A percentile compares a stretch with the other conserved stretches of the same genome.
Evolutionary conservation across 257 asterid genomes (phyloP).

Genomic region (Gentiana dahurica): DNA sequence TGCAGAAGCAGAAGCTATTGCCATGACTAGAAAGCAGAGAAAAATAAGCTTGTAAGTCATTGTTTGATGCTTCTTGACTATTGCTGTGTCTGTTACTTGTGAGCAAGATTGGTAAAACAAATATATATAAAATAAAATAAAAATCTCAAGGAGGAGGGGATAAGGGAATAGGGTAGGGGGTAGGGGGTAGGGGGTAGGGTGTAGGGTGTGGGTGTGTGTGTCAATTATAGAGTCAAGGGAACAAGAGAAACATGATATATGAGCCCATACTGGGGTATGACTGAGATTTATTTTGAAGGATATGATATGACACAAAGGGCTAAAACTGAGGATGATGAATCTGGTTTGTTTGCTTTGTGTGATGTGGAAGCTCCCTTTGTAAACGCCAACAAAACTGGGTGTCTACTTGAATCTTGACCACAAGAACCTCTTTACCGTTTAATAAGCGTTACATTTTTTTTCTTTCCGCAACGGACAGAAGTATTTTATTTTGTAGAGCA

Average conservation of each 20-base stretch:
- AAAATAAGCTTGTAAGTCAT: conserved; percentile 7
- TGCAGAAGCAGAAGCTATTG: conserved; percentile 5
- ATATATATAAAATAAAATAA: conserved; percentile 7
- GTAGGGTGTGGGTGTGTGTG: background rate
- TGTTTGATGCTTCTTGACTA: background rate
- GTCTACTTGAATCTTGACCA: too few species aligned
- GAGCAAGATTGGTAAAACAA: conserved; percentile 3
- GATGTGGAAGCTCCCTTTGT: too few species aligned
- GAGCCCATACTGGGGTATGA: conserved; percentile 5
- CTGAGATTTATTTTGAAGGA: too few species aligned
- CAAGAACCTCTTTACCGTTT: too few species aligned
- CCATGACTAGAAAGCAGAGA: conserved; percentile 5
- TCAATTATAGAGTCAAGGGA: conserved; percentile 13
- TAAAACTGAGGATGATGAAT: too few species aligned
- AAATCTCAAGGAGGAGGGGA: too few species aligned
- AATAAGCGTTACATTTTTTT: too few species aligned
- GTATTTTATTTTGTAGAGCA: too few species aligned
- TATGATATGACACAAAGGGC: too few species aligned
- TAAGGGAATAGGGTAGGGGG: background rate
- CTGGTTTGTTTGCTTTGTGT: too few species aligned
- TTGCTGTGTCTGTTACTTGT: background rate
- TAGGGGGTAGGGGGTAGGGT: background rate
- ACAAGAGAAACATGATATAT: conserved; percentile 11
- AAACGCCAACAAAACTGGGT: too few species aligned
- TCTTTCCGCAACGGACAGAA: too few species aligned